A percentile compares a stretch with the other conserved stretches of the same genome.
These are phyloP conservation scores for Fragosphaeria purpurea DNA, from an alignment of 2,329 filamentous ascomycete genomes.

Conservation along the genomic window DNA sequence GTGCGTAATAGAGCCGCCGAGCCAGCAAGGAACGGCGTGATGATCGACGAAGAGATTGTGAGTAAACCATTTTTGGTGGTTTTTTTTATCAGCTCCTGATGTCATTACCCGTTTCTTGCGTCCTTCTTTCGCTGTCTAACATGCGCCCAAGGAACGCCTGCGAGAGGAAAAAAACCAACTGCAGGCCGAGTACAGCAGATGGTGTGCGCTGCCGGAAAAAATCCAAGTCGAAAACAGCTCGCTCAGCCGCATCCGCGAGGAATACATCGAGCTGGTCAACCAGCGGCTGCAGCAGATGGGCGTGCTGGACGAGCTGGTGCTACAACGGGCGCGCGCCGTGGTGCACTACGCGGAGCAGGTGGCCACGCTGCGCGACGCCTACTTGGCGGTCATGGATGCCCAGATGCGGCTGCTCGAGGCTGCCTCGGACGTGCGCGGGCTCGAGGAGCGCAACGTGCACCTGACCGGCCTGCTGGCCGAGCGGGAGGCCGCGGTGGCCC, in stretches of 20 bases:
- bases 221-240: slow-evolving; percentile 37
- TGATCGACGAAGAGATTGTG: slow-evolving; percentile 38
- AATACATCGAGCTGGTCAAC: slow-evolving; percentile 18
- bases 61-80: slow-evolving; percentile 7
- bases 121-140: background rate
- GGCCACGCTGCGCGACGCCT: slow-evolving; percentile 48
- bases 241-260: slow-evolving; percentile 21
- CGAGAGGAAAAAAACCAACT: slow-evolving; percentile 54
- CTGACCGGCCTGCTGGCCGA: slow-evolving; percentile 44
- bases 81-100: background rate
- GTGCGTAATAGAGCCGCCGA: slow-evolving; percentile 27
- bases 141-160: slow-evolving; percentile 32
- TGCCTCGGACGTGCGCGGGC: slow-evolving; percentile 61
- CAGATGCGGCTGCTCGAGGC: slow-evolving; percentile 70
- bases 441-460: slow-evolving; percentile 55
- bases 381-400: slow-evolving; percentile 56
- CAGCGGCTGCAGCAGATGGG: slow-evolving; percentile 27
- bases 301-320: slow-evolving; percentile 38
- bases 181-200: slow-evolving; percentile 56
- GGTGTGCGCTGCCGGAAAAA: slow-evolving; percentile 58
- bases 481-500: slow-evolving; percentile 29
- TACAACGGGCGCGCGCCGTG: slow-evolving; percentile 46
- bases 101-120: no score
- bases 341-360: slow-evolving; percentile 49
- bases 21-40: slow-evolving; percentile 26